Conservation (phyloP, 2,329 filamentous ascomycete genomes). For the Ceratocystis variospora region DNA sequence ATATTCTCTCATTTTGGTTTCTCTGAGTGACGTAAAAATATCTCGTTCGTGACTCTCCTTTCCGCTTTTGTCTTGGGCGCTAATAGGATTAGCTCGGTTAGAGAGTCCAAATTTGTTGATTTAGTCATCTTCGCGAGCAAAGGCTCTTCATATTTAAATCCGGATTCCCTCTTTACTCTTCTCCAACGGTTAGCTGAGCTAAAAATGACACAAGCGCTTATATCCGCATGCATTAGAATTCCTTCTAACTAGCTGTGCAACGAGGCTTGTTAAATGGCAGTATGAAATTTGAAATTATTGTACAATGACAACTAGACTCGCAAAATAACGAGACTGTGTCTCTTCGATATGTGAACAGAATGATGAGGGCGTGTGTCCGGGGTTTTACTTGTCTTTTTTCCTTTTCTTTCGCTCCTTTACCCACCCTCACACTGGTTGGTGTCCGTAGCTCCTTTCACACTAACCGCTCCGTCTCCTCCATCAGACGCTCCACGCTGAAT, state of each 20-base stretch:
- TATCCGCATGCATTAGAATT: not conserved
- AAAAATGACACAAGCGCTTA: not conserved
- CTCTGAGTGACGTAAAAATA: not conserved
- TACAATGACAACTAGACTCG: not conserved
- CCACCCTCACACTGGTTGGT: not conserved
- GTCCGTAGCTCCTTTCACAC: slow-evolving; percentile 27
- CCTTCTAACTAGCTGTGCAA: not conserved
- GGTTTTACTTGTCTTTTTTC: not conserved
- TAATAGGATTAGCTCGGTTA: not conserved
- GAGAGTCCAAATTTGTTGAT: too few relatives aligned
- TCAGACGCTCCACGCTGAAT: slow-evolving; percentile 71
- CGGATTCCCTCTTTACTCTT: too few relatives aligned
- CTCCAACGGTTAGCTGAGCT: not conserved
- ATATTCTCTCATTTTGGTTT: not conserved
- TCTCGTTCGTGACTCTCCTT: not conserved
- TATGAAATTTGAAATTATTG: not conserved
- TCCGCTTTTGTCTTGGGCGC: not conserved
- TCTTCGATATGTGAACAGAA: not conserved
- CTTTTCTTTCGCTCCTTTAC: not conserved
- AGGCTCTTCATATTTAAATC: too few relatives aligned
- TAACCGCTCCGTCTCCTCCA: slow-evolving; percentile 82
- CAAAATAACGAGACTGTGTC: not conserved
- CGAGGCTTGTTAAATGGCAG: too few relatives aligned
- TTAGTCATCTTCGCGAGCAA: too few relatives aligned
- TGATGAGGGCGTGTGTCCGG: not conserved